Evolutionary conservation across 768 basidiomycete species (phyloP).

Genomic region (Lepiota brunneoincarnata): DNA sequence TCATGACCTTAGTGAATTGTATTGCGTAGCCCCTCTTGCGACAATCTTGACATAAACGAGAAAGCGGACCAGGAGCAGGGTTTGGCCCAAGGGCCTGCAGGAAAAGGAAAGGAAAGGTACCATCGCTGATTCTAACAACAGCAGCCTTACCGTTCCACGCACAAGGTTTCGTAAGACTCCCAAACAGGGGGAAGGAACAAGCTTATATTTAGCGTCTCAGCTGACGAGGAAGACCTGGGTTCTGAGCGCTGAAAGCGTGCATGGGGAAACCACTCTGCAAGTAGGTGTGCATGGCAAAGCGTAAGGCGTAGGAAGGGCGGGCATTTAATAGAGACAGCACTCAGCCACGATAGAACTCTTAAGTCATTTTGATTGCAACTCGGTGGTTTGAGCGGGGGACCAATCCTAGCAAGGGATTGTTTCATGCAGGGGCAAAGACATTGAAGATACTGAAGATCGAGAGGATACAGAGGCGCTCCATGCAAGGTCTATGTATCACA

Average conservation of each 20-base stretch:
- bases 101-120: too few species aligned
- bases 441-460: background rate
- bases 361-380: background rate
- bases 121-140: too few species aligned
- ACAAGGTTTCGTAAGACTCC: too few species aligned
- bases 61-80: background rate
- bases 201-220: too few species aligned
- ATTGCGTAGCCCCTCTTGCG: too few species aligned
- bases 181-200: too few species aligned
- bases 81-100: background rate
- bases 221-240: too few species aligned
- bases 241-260: too few species aligned
- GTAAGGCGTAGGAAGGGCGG: background rate
- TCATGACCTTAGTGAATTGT: background rate
- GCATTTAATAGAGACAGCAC: background rate
- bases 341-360: background rate
- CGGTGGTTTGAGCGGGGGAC: conserved; percentile 7
- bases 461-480: background rate
- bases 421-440: conserved; percentile 3
- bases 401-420: background rate
- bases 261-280: background rate
- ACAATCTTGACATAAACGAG: background rate
- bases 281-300: background rate
- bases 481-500: background rate
- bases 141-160: too few species aligned